Percentiles rank a stretch among this genome's conserved stretches.
phyloP scores from a whole-genome alignment of 2,329 filamentous ascomycete genomes.

The Exophiala aquamarina region DNA sequence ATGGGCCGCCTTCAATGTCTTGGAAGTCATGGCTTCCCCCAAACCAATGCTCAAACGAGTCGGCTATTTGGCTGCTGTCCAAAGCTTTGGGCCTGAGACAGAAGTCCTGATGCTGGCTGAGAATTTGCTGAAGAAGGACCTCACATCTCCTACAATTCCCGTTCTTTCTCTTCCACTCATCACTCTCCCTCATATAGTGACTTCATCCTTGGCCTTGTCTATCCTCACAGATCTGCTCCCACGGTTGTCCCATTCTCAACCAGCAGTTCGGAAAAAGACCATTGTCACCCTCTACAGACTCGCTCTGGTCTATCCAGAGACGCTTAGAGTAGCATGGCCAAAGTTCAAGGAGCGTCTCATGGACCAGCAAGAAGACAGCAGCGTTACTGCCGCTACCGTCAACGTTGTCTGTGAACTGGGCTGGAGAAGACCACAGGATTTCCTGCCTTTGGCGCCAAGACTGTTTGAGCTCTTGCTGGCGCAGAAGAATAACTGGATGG shows the following conservation, averaged over 20 bases:
- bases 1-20: conserved; percentile 96
- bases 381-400: conserved; percentile 91
- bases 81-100: conserved; percentile 93
- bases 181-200: conserved; percentile 93
- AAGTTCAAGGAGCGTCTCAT: conserved; percentile 94
- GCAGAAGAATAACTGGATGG: conserved; percentile 98
- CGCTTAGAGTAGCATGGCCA: conserved; percentile 87
- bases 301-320: conserved; percentile 94
- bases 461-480: conserved; percentile 91
- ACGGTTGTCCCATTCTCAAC: conserved; percentile 79
- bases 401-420: conserved; percentile 96
- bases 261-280: conserved; percentile 89
- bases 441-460: conserved; percentile 84
- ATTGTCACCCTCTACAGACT: conserved; percentile 91
- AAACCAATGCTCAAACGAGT: conserved; percentile 96
- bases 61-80: conserved; percentile 90
- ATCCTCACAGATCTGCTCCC: conserved; percentile 83
- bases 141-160: conserved; percentile 68
- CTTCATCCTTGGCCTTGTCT: conserved; percentile 85
- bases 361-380: conserved; percentile 85
- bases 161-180: conserved; percentile 83
- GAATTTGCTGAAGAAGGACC: conserved; percentile 85
- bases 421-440: conserved; percentile 91
- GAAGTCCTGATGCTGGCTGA: conserved; percentile 97
- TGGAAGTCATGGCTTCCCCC: conserved; percentile 96